phyloP scores from a whole-genome alignment of 2,329 filamentous ascomycete genomes.

The Colletotrichum liaoningense region DNA sequence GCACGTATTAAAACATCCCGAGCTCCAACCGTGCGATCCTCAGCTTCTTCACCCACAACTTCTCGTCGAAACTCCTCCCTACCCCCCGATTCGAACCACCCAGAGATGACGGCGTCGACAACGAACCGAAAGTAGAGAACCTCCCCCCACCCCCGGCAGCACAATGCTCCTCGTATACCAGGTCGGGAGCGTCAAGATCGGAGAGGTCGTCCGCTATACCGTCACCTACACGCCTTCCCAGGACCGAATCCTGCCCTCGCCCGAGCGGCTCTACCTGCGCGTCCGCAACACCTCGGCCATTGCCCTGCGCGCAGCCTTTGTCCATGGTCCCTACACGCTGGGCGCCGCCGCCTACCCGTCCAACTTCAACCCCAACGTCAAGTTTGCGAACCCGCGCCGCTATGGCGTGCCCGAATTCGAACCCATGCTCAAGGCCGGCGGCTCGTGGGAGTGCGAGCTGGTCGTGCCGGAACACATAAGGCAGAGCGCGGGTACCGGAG shows the following conservation, averaged over 20 bases:
- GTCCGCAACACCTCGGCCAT: constrained; percentile 94
- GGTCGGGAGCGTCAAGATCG: constrained; percentile 90
- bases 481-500: constrained; percentile 66
- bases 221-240: constrained; percentile 90
- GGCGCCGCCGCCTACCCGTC: constrained; percentile 88
- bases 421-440: constrained; percentile 95
- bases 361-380: constrained; percentile 84
- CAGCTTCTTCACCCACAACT: not conserved
- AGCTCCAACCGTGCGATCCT: not conserved
- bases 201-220: constrained; percentile 92
- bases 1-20: not conserved
- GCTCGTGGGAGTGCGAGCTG: constrained; percentile 84
- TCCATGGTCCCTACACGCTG: constrained; percentile 94
- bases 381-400: constrained; percentile 74
- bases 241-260: constrained; percentile 91
- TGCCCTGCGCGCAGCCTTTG: constrained; percentile 91
- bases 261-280: constrained; percentile 82
- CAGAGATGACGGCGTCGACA: constrained; percentile 29
- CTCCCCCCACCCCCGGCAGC: constrained; percentile 12
- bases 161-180: constrained; percentile 92
- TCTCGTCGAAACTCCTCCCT: not conserved
- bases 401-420: constrained; percentile 92
- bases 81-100: not conserved
- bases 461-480: constrained; percentile 83
- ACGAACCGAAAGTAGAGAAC: constrained; percentile 17